Evolutionary conservation across 768 basidiomycete species (phyloP).

Genomic region (Sporobolomyces pararoseus): DNA sequence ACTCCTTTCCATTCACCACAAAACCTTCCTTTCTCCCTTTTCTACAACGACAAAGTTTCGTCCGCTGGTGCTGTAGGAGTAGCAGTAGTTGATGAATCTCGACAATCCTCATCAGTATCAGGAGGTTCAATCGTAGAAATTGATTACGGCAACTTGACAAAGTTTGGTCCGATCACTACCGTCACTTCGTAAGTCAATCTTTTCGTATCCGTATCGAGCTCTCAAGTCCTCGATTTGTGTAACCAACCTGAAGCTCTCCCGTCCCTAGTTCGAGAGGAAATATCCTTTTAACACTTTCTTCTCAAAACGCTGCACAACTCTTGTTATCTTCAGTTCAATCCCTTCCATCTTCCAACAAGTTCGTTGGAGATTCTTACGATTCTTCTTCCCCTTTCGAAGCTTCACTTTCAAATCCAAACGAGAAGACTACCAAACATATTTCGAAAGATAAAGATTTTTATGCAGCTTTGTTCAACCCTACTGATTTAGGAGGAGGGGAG

Average conservation of each 20-base stretch:
- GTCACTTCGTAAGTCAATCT: conserved; percentile 25
- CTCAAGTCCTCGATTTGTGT: background rate
- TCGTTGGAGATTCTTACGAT: background rate
- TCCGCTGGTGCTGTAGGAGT: conserved; percentile 32
- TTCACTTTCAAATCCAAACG: background rate
- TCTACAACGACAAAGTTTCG: background rate
- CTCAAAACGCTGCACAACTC: conserved; percentile 34
- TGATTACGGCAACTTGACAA: conserved; percentile 18
- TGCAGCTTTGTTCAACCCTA: conserved; percentile 23
- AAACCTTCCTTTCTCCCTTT: conserved; percentile 25
- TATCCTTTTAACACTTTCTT: conserved; percentile 33
- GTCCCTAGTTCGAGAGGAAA: conserved; percentile 31
- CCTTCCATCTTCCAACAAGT: background rate
- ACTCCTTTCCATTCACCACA: conserved; percentile 33
- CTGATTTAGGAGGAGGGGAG: background rate
- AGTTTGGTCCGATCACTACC: conserved; percentile 6
- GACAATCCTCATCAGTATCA: background rate
- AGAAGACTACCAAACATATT: conserved; percentile 3
- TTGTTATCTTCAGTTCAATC: conserved; percentile 32
- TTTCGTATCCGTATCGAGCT: background rate
- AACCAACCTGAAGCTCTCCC: too few species aligned
- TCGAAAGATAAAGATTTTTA: conserved; percentile 42
- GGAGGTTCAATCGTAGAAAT: background rate
- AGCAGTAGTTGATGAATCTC: conserved; percentile 13
- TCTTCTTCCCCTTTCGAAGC: conserved; percentile 16